Evolutionary conservation across 202 grass and related monocot species (phyloP), one percentile per base, ranked within the genome.

Genomic region (Panicum hallii): DNA sequence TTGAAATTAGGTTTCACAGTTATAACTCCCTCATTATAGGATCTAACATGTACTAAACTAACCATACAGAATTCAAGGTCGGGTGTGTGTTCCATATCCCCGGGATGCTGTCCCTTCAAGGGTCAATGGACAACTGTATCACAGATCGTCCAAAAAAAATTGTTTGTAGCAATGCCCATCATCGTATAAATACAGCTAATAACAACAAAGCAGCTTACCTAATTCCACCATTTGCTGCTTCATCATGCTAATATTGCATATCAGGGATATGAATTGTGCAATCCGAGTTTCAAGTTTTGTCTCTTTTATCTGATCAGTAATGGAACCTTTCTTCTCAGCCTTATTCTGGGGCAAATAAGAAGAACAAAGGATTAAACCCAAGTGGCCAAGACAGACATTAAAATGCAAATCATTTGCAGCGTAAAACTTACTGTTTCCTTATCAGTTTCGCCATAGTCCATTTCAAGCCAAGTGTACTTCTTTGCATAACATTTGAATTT

Each of bases 191-290:
- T 72, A 78, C 1, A 17, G 8, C 13, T 67, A 89, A 41, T 67
- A 89, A 41, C 19, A 88, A 74, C 28, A 78, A 28, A 74, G 36
- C 23, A 57, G 83, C 70, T 90, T 94, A 93, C 96, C 96, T 86
- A 98, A 95, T 92, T 98, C 96, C 86, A 94, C 86, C 96, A 98
- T 98, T 92, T 95, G 93, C 66, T 98, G 96, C 78, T 90, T 98
- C 96, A 98, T 95, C 96, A 98, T 98, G 86, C 78, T 90, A 70
- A 98, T 90, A 87, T 94, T 95, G 81, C 93, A 95, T 66, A 98
- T 92, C 71, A 98, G 77, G 34, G 96, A 98, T 77, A 98, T 89
- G 88, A 98, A 95, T 34, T 92, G 82, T 10, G 91, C 89, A 86
- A 90, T 92, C 76, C 77, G 80, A 58, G 75, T 80, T 84, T 98